Evolutionary conservation across 306 rosid genomes (phyloP), one percentile per base, ranked within the genome.

Genomic region (Sicyos baderoa): DNA sequence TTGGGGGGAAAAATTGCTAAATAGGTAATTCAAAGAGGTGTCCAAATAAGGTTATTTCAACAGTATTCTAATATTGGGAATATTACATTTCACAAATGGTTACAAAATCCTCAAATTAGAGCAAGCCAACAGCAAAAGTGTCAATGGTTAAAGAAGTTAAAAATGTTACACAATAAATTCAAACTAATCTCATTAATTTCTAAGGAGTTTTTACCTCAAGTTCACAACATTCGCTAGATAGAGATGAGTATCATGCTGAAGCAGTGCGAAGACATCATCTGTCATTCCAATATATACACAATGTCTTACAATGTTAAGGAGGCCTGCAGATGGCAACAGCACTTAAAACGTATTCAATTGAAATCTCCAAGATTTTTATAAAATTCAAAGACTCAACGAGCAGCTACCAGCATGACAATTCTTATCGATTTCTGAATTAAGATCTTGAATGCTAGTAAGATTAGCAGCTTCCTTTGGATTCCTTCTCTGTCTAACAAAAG

Each of bases 211-310:
- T 50, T 78, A 92, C 98, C 98, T 92, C 81, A 92, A 82, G 76
- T 79, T 83, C 55, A 87, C 89, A 51, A 92, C 88, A 86, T 92
- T 85, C 16, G 88, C 98, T 79, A 89, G 95, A 82, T 89, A 92
- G 71, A 92, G 96, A 81, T 76, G 89, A 59, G 95, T 92, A 61
- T 87, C 91, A 79, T 92, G 89, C 77, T 92, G 96, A 82, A 92
- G 88, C 91, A 92, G 73, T 9, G 89, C 98, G 37, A 89, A 86
- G 72, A 80, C 78, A 48, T 92, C 95, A 81, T 92, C 98, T 70
- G 95, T 89, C 96, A 92, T 92, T 79, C 98, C 98, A 76, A 92
- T 76, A 81, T 89, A 92, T 52, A 95, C 81, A 79, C 91, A 87
- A 76, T 89, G 85, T 77, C 88, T 78, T 54, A 89, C 91, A 75